phyloP scores from a whole-genome alignment of 2,329 filamentous ascomycete genomes.

The Coniochaeta pulveracea region DNA sequence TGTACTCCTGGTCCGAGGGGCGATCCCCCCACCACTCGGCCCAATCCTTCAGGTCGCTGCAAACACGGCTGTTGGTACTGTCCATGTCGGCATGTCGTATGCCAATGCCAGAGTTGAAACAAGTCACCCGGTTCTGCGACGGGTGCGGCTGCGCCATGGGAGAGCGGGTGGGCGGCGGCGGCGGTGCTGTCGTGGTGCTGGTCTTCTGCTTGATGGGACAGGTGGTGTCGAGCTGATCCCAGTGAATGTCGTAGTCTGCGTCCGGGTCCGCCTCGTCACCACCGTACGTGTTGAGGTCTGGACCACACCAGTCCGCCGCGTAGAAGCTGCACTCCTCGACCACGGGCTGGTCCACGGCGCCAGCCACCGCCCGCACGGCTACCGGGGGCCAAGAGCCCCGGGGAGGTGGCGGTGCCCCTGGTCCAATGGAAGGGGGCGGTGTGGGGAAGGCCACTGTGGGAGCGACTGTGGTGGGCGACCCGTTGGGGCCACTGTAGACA shows the following conservation, averaged over 20 bases:
- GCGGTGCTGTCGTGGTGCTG: no score
- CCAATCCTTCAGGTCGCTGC: no score
- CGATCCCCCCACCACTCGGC: no score
- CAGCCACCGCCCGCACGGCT: conserved; percentile 1
- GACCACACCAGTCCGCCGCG: no score
- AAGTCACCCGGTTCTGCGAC: background rate
- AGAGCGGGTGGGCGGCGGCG: background rate
- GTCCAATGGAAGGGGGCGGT: conserved; percentile 10
- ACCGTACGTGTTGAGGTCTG: no score
- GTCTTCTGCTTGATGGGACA: no score
- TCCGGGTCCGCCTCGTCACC: background rate
- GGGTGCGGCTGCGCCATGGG: conserved; percentile 1
- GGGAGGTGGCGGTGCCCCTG: conserved; percentile 6
- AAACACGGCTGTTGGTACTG: no score
- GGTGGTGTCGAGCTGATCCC: no score
- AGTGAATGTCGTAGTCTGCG: no score
- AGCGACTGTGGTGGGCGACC: conserved; percentile 7
- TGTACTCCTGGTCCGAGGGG: no score
- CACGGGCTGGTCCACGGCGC: background rate
- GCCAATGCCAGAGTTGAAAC: background rate
- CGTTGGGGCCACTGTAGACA: conserved; percentile 11
- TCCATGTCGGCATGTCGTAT: no score
- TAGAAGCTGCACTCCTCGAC: no score
- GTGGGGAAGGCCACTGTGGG: conserved; percentile 10
- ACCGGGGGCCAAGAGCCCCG: conserved; percentile 9